Evolutionary conservation across 768 basidiomycete species (phyloP), one percentile per base, ranked within the genome.

Genomic region (Tremella fuciformis): DNA sequence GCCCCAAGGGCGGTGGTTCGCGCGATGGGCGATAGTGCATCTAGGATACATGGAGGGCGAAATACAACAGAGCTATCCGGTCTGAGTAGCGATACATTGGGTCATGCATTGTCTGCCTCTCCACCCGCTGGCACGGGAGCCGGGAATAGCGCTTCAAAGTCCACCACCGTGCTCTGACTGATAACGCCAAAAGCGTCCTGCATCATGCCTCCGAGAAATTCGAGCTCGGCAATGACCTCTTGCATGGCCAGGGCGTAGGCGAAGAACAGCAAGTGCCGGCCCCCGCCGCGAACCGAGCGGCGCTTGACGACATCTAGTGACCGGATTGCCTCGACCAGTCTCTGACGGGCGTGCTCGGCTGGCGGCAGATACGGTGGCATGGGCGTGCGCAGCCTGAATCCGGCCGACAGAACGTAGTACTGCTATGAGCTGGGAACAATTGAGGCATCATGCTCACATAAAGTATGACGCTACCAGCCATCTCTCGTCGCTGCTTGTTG

Each of bases 321-420:
- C 26, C 90, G 80, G 64, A 98, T 89, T 1, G 89, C 88, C 15
- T 85, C 83, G 9, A 96, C 91, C 75, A 99, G 78, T 8, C 85
- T 83, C 54, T 86, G 83, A 51, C 94, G 84, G 0, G 91, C 84
- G 64, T 85, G 82, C 72, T 94, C 92, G 0, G 88, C 94, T 0
- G 93, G 93, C 2, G 96, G 96, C 0, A 99, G 83, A 75, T 92
- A 97, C 0, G 96, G 91, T 0, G 96, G 92, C n/a, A 99, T 80
- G 1, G 96, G 96, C 4, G 90, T 85, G 70, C 72, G 65, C 8
- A 75, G 68, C 13, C 67, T 50, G 47, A 77, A 70, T 0, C 72
- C 71, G 19, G 74, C 71, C 1, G 76, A 71, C 1, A 75, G 60
- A 19, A 70, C 66, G 62, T 74, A 77, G 49, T 73, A 72, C 70